Conservation (phyloP, 1,284 basidiomycete genomes). For the Taiwanofungus camphoratus region DNA sequence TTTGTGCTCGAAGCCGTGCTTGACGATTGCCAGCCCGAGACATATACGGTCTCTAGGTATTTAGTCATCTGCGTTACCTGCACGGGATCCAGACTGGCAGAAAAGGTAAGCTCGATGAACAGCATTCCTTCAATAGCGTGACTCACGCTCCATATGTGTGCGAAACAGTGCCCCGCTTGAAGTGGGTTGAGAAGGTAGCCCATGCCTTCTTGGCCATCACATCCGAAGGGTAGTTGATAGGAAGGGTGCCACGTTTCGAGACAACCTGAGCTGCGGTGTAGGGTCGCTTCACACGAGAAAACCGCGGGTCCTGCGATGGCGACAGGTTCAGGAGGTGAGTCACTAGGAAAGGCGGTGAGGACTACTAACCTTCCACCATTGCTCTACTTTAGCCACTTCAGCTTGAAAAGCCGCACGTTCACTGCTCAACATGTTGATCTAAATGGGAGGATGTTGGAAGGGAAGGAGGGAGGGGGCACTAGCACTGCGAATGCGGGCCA, state of each 20-base stretch:
- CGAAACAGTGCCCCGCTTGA: slow-evolving; percentile 68
- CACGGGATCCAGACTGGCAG: slow-evolving; percentile 84
- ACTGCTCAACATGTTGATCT: slow-evolving; percentile 42
- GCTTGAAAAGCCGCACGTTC: slow-evolving; percentile 68
- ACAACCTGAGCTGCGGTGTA: slow-evolving; percentile 94
- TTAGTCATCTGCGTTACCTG: slow-evolving; percentile 99
- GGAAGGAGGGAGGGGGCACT: slow-evolving; percentile 4
- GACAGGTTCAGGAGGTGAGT: not conserved
- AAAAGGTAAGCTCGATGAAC: slow-evolving; percentile 4
- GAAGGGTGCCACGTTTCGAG: slow-evolving; percentile 87
- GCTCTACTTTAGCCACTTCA: slow-evolving; percentile 82
- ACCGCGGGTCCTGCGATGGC: slow-evolving; percentile 69
- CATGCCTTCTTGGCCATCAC: slow-evolving; percentile 87
- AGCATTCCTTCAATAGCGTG: not conserved
- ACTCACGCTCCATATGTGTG: slow-evolving; percentile 98
- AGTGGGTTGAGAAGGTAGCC: slow-evolving; percentile 62
- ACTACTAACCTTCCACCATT: slow-evolving; percentile 83
- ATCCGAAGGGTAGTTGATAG: slow-evolving; percentile 84
- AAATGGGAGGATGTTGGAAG: slow-evolving; percentile 1
- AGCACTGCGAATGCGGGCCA: slow-evolving; percentile 1
- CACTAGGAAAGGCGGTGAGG: not conserved
- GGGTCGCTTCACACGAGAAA: slow-evolving; percentile 78
- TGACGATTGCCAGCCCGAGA: slow-evolving; percentile 95
- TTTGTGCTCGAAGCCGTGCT: slow-evolving; percentile 90
- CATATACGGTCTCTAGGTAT: slow-evolving; percentile 96